A percentile compares a stretch with the other conserved stretches of the same genome.
Evolutionary conservation across 2,329 filamentous ascomycete species (phyloP).

Genomic region (Neospermospora avenae): DNA sequence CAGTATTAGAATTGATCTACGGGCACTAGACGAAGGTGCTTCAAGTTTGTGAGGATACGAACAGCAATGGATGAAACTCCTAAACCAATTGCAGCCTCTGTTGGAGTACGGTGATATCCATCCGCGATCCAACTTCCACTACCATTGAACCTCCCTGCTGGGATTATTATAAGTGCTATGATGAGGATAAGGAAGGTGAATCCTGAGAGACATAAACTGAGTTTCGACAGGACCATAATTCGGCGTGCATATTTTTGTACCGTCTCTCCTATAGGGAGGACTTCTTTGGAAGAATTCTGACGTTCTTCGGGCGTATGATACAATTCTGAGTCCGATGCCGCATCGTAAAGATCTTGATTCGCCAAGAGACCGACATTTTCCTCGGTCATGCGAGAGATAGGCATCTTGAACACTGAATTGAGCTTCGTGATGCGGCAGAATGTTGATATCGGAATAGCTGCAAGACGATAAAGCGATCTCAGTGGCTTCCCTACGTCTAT

Average conservation of each 20-base stretch:
- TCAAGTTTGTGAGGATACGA: background rate
- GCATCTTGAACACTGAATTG: background rate
- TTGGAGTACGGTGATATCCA: background rate
- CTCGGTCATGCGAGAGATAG: background rate
- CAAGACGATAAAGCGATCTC: background rate
- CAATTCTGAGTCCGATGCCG: background rate
- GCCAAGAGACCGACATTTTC: background rate
- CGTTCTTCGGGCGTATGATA: background rate
- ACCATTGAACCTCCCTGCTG: background rate
- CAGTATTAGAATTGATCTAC: background rate
- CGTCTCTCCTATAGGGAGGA: background rate
- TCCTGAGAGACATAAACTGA: background rate
- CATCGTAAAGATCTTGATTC: background rate
- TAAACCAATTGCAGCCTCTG: background rate
- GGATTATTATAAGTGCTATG: background rate
- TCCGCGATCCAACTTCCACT: background rate
- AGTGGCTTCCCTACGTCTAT: background rate
- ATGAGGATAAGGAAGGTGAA: background rate
- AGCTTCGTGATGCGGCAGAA: background rate
- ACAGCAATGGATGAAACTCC: background rate
- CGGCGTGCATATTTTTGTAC: background rate
- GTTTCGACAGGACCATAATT: background rate
- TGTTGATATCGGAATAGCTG: background rate
- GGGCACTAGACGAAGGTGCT: background rate
- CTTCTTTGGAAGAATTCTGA: background rate